A percentile compares a stretch with the other conserved stretches of the same genome.
These are phyloP conservation scores for Helenozyma baotianmanensis DNA, from an alignment of 805 yeast genomes.

Conservation along the genomic window DNA sequence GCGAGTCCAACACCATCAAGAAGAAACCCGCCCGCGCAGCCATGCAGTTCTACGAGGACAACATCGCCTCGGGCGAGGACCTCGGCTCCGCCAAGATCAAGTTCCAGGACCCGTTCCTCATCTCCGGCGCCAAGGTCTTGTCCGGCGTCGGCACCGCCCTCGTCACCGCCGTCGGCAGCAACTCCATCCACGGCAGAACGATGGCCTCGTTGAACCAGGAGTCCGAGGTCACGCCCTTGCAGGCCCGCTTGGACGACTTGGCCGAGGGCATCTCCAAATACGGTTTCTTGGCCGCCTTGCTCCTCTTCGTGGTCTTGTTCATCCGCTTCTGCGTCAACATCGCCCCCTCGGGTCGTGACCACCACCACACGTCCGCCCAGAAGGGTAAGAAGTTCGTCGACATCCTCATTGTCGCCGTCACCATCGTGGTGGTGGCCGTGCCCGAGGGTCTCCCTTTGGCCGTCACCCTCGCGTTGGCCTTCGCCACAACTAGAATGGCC, in stretches of 20 bases:
- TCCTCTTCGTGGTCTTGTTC: slow-evolving; percentile 77
- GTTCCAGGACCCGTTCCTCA: slow-evolving; percentile 73
- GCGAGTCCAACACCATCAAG: slow-evolving; percentile 81
- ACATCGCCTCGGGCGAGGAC: slow-evolving; percentile 31
- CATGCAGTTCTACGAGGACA: slow-evolving; percentile 24
- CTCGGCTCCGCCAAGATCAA: slow-evolving; percentile 35
- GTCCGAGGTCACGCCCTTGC: slow-evolving; percentile 84
- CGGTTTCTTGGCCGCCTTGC: slow-evolving; percentile 79
- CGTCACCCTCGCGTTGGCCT: slow-evolving; percentile 92
- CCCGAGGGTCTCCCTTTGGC: slow-evolving; percentile 99
- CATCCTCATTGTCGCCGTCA: slow-evolving; percentile 84
- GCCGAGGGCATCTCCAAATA: slow-evolving; percentile 95
- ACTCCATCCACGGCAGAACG: slow-evolving; percentile 89
- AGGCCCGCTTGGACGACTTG: slow-evolving; percentile 68
- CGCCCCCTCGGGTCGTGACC: slow-evolving; percentile 45
- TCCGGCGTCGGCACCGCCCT: slow-evolving; percentile 84
- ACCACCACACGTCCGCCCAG: slow-evolving; percentile 51
- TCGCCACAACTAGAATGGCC: slow-evolving; percentile 98
- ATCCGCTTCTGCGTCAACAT: slow-evolving; percentile 66
- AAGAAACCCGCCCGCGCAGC: slow-evolving; percentile 55
- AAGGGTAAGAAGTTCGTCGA: slow-evolving; percentile 83
- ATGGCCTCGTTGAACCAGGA: slow-evolving; percentile 76
- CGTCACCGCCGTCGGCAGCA: slow-evolving; percentile 84
- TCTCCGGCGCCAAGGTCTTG: slow-evolving; percentile 85
- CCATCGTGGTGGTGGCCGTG: slow-evolving; percentile 95